These are phyloP conservation scores for Beauveria sp. DNA, from an alignment of 2,329 filamentous ascomycete species.

Conservation along the genomic window DNA sequence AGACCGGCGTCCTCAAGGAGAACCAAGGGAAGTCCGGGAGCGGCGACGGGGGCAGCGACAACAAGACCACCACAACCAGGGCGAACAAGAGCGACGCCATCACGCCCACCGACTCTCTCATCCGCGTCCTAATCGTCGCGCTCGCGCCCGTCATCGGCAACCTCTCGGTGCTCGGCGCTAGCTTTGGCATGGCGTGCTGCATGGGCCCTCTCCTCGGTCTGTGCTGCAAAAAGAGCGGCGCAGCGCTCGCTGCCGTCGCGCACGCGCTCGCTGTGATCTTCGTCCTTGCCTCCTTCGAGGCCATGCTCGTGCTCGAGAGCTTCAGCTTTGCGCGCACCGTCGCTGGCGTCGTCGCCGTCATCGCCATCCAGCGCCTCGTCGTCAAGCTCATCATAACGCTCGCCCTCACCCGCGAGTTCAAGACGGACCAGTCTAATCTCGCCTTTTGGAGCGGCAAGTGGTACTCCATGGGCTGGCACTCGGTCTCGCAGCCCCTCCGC, in stretches of 20 bases:
- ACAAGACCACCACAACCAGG: constrained; percentile 9
- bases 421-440: constrained; percentile 90
- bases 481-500: constrained; percentile 87
- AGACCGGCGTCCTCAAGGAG: constrained; percentile 61
- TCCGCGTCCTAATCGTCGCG: constrained; percentile 74
- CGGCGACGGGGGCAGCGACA: no score
- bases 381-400: constrained; percentile 89
- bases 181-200: constrained; percentile 95
- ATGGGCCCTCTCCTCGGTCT: constrained; percentile 94
- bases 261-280: constrained; percentile 83
- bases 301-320: constrained; percentile 88
- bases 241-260: constrained; percentile 86
- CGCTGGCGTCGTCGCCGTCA: constrained; percentile 81
- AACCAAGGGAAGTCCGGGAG: no score
- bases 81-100: constrained; percentile 25
- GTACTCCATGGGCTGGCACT: constrained; percentile 98
- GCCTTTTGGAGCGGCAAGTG: constrained; percentile 99
- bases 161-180: constrained; percentile 65
- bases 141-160: constrained; percentile 84
- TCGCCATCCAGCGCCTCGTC: constrained; percentile 88
- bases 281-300: constrained; percentile 80
- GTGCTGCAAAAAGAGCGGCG: constrained; percentile 99
- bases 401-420: constrained; percentile 88
- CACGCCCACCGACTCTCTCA: constrained; percentile 59
- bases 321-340: constrained; percentile 80